phyloP scores from a whole-genome alignment of 495 filamentous ascomycete genomes.

The Penicillium coprophilum region DNA sequence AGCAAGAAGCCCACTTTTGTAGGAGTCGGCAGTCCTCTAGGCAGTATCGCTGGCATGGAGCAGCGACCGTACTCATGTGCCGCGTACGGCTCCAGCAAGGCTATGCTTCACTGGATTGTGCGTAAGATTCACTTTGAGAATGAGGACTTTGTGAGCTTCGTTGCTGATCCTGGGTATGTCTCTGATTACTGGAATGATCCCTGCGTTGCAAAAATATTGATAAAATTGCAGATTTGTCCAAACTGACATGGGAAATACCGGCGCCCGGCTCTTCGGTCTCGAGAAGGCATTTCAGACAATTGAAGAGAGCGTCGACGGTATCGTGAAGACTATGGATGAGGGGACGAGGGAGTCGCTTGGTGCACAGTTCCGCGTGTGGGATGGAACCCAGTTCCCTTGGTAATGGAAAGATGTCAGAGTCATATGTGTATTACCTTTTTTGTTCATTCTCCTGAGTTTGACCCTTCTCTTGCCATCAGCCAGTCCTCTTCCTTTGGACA shows the following conservation, averaged over 20 bases:
- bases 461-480: no score
- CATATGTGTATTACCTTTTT: neutral
- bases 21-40: conserved; percentile 1
- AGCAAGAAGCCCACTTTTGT: conserved; percentile 31
- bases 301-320: conserved; percentile 35
- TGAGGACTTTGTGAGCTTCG: conserved; percentile 35
- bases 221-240: conserved; percentile 39
- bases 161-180: conserved; percentile 29
- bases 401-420: neutral
- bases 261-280: conserved; percentile 34
- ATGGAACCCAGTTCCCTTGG: neutral
- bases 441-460: no score
- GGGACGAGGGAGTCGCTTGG: conserved; percentile 2
- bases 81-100: conserved; percentile 42
- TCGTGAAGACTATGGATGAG: conserved; percentile 38
- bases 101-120: conserved; percentile 39
- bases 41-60: conserved; percentile 9
- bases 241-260: conserved; percentile 48
- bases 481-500: no score
- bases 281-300: conserved; percentile 33
- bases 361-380: neutral
- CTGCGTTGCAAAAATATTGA: conserved; percentile 19
- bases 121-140: conserved; percentile 40
- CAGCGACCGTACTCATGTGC: conserved; percentile 28
- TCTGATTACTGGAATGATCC: neutral